Percentiles rank a stretch among this genome's conserved stretches.
phyloP scores from a whole-genome alignment of 768 basidiomycete species.

The Boletus vermiculosoides region DNA sequence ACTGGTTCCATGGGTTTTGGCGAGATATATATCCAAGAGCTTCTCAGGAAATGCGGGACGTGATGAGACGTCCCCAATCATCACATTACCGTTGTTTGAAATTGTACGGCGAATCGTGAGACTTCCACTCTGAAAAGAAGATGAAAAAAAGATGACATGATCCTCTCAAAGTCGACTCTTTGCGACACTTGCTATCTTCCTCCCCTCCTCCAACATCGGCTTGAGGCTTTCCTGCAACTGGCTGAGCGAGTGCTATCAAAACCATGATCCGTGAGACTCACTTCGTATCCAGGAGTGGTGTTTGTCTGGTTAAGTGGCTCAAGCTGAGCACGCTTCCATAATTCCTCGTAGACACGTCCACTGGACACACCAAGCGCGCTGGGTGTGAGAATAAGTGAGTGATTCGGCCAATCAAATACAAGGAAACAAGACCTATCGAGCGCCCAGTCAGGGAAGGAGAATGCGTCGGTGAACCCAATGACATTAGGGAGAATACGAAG shows the following conservation, averaged over 20 bases:
- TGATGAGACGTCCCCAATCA: too few relatives aligned
- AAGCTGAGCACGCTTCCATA: slow-evolving; percentile 56
- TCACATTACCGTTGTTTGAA: too few relatives aligned
- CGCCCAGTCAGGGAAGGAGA: slow-evolving; percentile 75
- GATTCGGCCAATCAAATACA: background rate
- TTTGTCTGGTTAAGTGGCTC: slow-evolving; percentile 60
- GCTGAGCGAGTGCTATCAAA: background rate
- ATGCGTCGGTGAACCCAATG: slow-evolving; percentile 69
- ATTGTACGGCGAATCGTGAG: too few relatives aligned
- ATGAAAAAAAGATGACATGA: too few relatives aligned
- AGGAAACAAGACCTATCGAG: slow-evolving; percentile 50
- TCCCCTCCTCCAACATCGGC: slow-evolving; percentile 27
- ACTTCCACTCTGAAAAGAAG: too few relatives aligned
- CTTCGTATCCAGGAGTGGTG: slow-evolving; percentile 56
- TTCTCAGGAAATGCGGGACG: slow-evolving; percentile 41
- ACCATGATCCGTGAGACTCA: slow-evolving; percentile 15
- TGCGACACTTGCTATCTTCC: slow-evolving; percentile 9
- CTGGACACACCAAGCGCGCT: slow-evolving; percentile 64
- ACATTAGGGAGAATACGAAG: slow-evolving; percentile 56
- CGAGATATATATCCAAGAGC: slow-evolving; percentile 51
- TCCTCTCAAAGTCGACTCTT: slow-evolving; percentile 24
- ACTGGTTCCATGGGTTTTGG: slow-evolving; percentile 68
- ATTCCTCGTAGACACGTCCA: slow-evolving; percentile 66
- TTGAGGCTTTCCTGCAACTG: slow-evolving; percentile 21
- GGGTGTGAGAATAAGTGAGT: background rate